Evolutionary conservation across 2,329 filamentous ascomycete species (phyloP), one percentile per base, ranked within the genome.

Genomic region (Stromatinia cepivora): DNA sequence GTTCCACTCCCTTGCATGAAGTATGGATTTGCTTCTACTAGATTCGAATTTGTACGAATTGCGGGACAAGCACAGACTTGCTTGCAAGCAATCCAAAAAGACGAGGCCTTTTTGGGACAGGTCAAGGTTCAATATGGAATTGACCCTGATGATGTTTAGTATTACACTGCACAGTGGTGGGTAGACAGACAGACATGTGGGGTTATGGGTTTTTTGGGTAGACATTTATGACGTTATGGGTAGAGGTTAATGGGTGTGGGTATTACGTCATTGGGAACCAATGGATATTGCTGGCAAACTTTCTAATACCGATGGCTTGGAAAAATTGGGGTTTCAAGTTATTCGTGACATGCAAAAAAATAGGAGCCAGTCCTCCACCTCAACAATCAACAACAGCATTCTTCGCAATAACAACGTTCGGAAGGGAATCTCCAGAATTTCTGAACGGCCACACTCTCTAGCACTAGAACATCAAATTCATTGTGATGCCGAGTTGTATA

Each of bases 31-130:
- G 34, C 34, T 5, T 39, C 3, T 4, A 64, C 22, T 0, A 39
- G 61, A 4, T 64, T 64, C 1, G 61, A 64, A 9, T 64, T 64
- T 25, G 61, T 64, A 0, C 15, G 61, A 39, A 64, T 64, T 1
- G 34, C 61, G 1, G 61, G 61, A 4, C 61, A 64, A 11, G 46
- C 61, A 25, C 61, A 64, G 22, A 64, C 61, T 15, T 64, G 61
- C n/a, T 52, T 28, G 1, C 61, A 64, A n/a, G 61, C 61, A 11
- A 64, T 64, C 36, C n/a, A 28, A 11, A 64, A 64, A n/a, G 61
- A 64, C 5, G n/a, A 52, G 9, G 6, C 34, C 8, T 64, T 64
- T 3, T 20, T 64, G 10, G 46, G 46, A 15, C 61, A 52, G 34
- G 61, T 64, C 2, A 39, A 22, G 0, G 46, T 64, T 7, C 46